Conservation (phyloP, 192 early-diverging fungal species). For the Haplosporangium gracile region DNA sequence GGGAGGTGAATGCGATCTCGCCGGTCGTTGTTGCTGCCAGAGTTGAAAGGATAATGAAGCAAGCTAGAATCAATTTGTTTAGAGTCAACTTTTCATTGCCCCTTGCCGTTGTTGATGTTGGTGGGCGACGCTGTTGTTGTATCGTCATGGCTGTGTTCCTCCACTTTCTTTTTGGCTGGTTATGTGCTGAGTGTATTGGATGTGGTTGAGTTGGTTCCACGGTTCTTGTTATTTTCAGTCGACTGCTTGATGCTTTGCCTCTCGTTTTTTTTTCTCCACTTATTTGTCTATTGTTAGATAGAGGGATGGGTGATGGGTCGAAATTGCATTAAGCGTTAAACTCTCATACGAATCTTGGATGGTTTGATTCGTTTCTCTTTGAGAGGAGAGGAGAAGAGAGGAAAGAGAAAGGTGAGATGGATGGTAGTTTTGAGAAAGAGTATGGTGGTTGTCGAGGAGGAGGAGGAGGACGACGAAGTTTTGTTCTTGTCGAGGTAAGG, state of each 20-base stretch:
- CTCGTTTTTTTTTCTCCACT: not conserved
- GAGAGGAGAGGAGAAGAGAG: not conserved
- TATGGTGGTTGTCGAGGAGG: not conserved
- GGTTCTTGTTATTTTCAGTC: not conserved
- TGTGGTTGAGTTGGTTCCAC: not conserved
- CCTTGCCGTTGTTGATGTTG: not conserved
- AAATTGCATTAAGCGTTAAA: not conserved
- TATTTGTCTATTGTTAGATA: constrained; percentile 2
- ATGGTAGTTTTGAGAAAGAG: not conserved
- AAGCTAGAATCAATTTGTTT: not conserved
- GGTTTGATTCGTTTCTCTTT: not conserved
- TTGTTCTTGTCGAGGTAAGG: no score
- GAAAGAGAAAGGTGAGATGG: not conserved
- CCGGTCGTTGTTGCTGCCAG: constrained; percentile 3
- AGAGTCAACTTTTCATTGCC: no score
- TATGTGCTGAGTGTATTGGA: not conserved
- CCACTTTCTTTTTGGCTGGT: not conserved
- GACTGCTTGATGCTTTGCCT: not conserved
- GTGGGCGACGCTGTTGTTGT: not conserved
- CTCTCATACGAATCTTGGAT: not conserved
- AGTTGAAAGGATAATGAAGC: not conserved
- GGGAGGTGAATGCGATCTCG: constrained; percentile 20
- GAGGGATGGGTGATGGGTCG: not conserved
- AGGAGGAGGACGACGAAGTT: not conserved
- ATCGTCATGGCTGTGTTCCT: not conserved